These are phyloP conservation scores for Kockiozyma suomiensis DNA, from an alignment of 805 yeast species.

Conservation along the genomic window DNA sequence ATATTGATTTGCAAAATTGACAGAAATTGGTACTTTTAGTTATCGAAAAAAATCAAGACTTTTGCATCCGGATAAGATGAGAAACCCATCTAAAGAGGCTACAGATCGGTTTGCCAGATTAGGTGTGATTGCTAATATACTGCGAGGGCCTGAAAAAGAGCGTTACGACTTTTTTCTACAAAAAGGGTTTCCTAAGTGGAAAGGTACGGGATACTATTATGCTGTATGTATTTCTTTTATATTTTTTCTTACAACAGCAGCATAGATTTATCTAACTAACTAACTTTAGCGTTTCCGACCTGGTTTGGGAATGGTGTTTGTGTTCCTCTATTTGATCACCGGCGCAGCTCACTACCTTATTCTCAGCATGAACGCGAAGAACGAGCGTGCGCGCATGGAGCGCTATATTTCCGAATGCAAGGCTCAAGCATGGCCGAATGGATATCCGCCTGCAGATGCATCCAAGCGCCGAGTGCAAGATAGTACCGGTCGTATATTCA, in stretches of 20 bases:
- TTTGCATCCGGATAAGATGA: slow-evolving; percentile 77
- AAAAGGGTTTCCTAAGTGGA: slow-evolving; percentile 85
- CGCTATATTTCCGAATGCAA: slow-evolving; percentile 41
- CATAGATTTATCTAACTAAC: background rate
- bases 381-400: slow-evolving; percentile 58
- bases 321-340: slow-evolving; percentile 54
- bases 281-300: slow-evolving; percentile 62
- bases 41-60: slow-evolving; percentile 70
- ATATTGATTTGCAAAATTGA: too few species aligned
- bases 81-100: slow-evolving; percentile 56
- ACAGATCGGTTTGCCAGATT: slow-evolving; percentile 76
- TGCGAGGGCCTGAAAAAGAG: slow-evolving; percentile 61
- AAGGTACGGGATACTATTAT: slow-evolving; percentile 66
- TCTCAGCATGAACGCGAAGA: slow-evolving; percentile 55
- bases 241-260: too few species aligned
- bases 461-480: slow-evolving; percentile 27
- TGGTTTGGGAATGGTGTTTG: slow-evolving; percentile 54
- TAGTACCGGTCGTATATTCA: slow-evolving; percentile 37
- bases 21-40: slow-evolving; percentile 32
- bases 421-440: slow-evolving; percentile 39
- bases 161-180: slow-evolving; percentile 82
- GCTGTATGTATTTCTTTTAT: slow-evolving; percentile 26
- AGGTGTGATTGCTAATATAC: slow-evolving; percentile 71
- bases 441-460: slow-evolving; percentile 34
- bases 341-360: slow-evolving; percentile 62